Evolutionary conservation across 768 basidiomycete species (phyloP).

Genomic region (Tremella fuciformis): DNA sequence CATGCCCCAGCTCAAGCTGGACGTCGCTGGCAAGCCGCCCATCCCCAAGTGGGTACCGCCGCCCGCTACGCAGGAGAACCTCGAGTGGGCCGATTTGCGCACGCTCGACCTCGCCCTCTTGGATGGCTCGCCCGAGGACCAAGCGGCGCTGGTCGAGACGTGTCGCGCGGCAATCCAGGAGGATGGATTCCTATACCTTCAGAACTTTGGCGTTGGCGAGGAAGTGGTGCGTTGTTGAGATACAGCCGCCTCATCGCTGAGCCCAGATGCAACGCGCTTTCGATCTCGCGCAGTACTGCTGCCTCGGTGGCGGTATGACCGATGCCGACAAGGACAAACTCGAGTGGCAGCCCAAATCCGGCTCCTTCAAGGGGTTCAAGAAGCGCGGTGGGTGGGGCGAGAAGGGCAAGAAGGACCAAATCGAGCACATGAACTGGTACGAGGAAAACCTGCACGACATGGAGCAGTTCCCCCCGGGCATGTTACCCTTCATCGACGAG

Average conservation of each 20-base stretch:
- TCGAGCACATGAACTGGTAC: slow-evolving; percentile 38
- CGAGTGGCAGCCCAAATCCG: slow-evolving; percentile 23
- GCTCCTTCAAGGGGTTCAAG: slow-evolving; percentile 29
- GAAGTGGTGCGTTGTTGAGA: slow-evolving; percentile 24
- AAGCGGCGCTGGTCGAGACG: slow-evolving; percentile 17
- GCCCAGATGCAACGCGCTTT: slow-evolving; percentile 24
- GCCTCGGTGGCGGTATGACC: slow-evolving; percentile 17
- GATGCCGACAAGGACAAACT: slow-evolving; percentile 28
- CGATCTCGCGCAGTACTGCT: slow-evolving; percentile 19
- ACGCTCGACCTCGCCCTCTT: slow-evolving; percentile 30
- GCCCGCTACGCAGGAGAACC: slow-evolving; percentile 13
- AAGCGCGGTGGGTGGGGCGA: slow-evolving; percentile 17
- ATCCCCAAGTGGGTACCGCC: slow-evolving; percentile 23
- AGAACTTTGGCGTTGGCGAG: slow-evolving; percentile 26
- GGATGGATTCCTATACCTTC: slow-evolving; percentile 31
- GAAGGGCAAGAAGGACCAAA: slow-evolving; percentile 22
- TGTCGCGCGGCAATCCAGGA: slow-evolving; percentile 24
- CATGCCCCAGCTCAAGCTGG: too few relatives aligned
- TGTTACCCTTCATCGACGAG: slow-evolving; percentile 37
- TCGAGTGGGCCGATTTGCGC: slow-evolving; percentile 27
- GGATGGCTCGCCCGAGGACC: slow-evolving; percentile 17
- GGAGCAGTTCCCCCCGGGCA: slow-evolving; percentile 17
- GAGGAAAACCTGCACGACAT: slow-evolving; percentile 16
- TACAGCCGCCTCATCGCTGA: background rate
- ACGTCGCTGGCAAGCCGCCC: slow-evolving; percentile 13